Percentiles rank a stretch among this genome's conserved stretches.
These are phyloP conservation scores for Cercospora sojina DNA, from an alignment of 2,329 filamentous ascomycete genomes.

Conservation along the genomic window DNA sequence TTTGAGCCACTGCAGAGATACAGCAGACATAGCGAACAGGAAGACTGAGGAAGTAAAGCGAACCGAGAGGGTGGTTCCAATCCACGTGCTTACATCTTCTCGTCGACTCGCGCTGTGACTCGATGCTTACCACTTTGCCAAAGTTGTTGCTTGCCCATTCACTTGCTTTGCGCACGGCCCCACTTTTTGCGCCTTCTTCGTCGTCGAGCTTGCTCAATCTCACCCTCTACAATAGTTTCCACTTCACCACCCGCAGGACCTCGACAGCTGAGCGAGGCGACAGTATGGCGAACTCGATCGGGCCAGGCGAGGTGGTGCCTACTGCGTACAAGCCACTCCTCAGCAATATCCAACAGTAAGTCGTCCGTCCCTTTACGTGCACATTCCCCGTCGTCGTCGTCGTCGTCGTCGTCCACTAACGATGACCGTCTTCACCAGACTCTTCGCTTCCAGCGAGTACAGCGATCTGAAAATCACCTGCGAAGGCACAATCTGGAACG, in stretches of 20 bases:
- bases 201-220: no score
- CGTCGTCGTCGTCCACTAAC: not conserved
- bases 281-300: not conserved
- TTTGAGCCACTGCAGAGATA: no score
- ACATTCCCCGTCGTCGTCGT: not conserved
- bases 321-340: not conserved
- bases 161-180: no score
- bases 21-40: no score
- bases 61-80: no score
- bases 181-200: no score
- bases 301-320: not conserved
- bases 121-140: no score
- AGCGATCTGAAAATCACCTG: conserved; percentile 29
- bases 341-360: not conserved
- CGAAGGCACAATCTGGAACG: conserved; percentile 20
- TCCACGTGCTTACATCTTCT: no score
- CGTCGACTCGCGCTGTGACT: no score
- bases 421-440: not conserved
- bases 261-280: not conserved
- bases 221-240: no score
- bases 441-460: not conserved
- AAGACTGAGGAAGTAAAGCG: no score
- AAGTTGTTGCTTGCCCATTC: no score
- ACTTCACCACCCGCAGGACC: not conserved
- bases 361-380: not conserved